Percentiles rank a stretch among this genome's conserved stretches.
phyloP scores from a whole-genome alignment of 768 basidiomycete species.

The Rhodotorula sphaerocarpa region DNA sequence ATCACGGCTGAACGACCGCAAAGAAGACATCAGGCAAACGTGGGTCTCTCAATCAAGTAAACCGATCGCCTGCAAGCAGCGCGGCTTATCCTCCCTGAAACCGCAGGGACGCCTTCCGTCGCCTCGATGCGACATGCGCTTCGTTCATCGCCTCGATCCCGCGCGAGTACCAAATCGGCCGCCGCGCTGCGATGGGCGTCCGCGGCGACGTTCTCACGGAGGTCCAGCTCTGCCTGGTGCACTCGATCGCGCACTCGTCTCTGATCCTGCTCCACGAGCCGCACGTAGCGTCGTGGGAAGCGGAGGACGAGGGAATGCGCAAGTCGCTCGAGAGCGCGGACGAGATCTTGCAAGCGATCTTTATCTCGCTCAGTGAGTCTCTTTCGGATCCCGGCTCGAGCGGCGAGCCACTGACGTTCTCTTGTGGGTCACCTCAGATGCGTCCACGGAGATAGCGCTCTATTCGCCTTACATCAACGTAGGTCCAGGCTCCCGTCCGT shows the following conservation, averaged over 20 bases:
- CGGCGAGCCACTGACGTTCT: neutral
- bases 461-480: conserved; percentile 28
- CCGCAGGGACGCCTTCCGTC: conserved; percentile 35
- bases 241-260: conserved; percentile 22
- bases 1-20: neutral
- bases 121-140: conserved; percentile 26
- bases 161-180: conserved; percentile 28
- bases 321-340: conserved; percentile 20
- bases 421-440: neutral
- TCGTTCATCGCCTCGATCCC: conserved; percentile 36
- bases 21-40: conserved; percentile 12
- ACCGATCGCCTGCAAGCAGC: too few relatives aligned
- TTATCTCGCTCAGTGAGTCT: conserved; percentile 9
- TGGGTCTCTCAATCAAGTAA: too few relatives aligned
- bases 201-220: conserved; percentile 4
- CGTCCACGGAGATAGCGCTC: conserved; percentile 25
- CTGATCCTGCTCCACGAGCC: conserved; percentile 37
- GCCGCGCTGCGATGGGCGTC: neutral
- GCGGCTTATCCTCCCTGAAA: too few relatives aligned
- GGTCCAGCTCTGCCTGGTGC: conserved; percentile 21
- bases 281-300: conserved; percentile 16
- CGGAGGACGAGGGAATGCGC: conserved; percentile 12
- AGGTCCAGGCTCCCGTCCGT: neutral
- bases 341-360: conserved; percentile 26
- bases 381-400: neutral